Percentiles rank a stretch among this genome's conserved stretches.
Evolutionary conservation across 768 basidiomycete species (phyloP).

Genomic region (Pseudohyphozyma bogoriensis): DNA sequence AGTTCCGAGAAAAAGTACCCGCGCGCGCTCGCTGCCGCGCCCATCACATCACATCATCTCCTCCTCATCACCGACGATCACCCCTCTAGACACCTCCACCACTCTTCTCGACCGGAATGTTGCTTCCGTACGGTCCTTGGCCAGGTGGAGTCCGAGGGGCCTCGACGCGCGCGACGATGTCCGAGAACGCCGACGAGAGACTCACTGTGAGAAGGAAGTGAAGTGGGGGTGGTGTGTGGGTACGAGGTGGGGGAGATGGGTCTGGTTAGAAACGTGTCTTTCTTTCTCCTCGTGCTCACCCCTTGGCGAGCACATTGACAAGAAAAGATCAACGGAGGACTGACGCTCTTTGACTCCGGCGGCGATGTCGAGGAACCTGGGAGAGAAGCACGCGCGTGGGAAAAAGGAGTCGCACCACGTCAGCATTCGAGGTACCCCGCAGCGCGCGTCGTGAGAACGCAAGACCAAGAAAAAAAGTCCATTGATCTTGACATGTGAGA

Average conservation of each 20-base stretch:
- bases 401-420: not conserved
- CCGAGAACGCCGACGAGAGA: conserved; percentile 19
- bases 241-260: too few species aligned
- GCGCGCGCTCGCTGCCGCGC: too few species aligned
- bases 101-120: not conserved
- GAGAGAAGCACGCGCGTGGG: not conserved
- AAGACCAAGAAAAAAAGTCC: too few species aligned
- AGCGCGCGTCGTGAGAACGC: too few species aligned
- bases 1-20: too few species aligned
- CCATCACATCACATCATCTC: too few species aligned
- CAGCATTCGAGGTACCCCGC: too few species aligned
- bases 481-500: not conserved
- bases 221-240: too few species aligned
- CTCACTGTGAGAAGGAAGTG: not conserved
- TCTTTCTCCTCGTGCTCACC: too few species aligned
- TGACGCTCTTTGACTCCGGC: conserved; percentile 41
- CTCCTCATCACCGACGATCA: too few species aligned
- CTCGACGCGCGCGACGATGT: conserved; percentile 2
- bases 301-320: too few species aligned
- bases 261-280: too few species aligned
- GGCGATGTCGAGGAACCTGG: conserved; percentile 35
- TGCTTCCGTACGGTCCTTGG: not conserved
- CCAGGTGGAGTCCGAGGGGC: not conserved
- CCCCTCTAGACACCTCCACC: not conserved
- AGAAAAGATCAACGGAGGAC: not conserved